Evolutionary conservation across 2,329 filamentous ascomycete species (phyloP).

Genomic region (Eurotiales sp.): DNA sequence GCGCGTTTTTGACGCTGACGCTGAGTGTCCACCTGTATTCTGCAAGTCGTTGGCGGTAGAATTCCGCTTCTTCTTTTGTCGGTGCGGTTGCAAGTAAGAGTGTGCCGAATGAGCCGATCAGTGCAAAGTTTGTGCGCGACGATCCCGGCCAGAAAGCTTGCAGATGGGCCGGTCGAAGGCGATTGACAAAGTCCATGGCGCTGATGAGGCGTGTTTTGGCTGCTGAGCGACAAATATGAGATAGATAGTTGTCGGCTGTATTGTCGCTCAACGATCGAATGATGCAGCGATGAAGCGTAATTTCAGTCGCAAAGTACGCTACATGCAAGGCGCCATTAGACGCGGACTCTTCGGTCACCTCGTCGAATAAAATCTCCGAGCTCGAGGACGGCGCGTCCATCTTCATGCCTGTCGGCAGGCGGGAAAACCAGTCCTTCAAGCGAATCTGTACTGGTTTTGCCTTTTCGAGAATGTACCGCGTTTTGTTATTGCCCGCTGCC

Average conservation of each 20-base stretch:
- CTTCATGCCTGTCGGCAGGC: slow-evolving; percentile 45
- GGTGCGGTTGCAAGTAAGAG: slow-evolving; percentile 86
- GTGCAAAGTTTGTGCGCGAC: slow-evolving; percentile 69
- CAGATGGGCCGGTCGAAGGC: slow-evolving; percentile 78
- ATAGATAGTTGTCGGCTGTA: slow-evolving; percentile 69
- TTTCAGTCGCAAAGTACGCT: slow-evolving; percentile 90
- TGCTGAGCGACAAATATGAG: slow-evolving; percentile 88
- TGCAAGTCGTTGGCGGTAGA: slow-evolving; percentile 77
- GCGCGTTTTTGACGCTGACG: slow-evolving; percentile 71
- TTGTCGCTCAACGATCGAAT: slow-evolving; percentile 68
- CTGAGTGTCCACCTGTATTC: slow-evolving; percentile 94
- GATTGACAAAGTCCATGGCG: slow-evolving; percentile 96
- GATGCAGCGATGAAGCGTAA: slow-evolving; percentile 86
- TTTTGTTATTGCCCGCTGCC: slow-evolving; percentile 40
- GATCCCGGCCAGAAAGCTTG: slow-evolving; percentile 74
- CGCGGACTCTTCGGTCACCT: slow-evolving; percentile 37
- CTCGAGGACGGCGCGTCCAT: slow-evolving; percentile 35
- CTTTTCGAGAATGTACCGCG: slow-evolving; percentile 48
- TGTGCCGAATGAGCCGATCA: slow-evolving; percentile 91
- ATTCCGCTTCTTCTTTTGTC: slow-evolving; percentile 82
- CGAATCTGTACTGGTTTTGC: slow-evolving; percentile 54
- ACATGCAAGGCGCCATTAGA: slow-evolving; percentile 73
- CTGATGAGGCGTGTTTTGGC: slow-evolving; percentile 92
- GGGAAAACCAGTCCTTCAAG: slow-evolving; percentile 51
- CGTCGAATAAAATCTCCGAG: slow-evolving; percentile 21